phyloP scores from a whole-genome alignment of 306 rosid genomes.

The Mimosa pudica region DNA sequence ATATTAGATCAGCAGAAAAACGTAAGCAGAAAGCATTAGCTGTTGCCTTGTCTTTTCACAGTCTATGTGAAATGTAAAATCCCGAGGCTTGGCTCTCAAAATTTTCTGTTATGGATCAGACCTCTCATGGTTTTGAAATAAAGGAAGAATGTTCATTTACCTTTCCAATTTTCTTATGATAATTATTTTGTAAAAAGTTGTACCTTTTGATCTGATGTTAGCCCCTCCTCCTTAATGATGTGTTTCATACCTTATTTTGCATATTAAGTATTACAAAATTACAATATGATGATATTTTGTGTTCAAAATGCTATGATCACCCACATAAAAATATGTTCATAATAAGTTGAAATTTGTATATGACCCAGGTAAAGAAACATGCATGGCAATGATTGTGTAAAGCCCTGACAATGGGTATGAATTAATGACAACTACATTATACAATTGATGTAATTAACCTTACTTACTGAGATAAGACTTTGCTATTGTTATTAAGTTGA shows the following conservation, averaged over 20 bases:
- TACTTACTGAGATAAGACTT: too few relatives aligned
- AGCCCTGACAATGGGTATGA: too few relatives aligned
- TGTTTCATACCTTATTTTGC: neutral
- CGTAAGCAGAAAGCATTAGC: neutral
- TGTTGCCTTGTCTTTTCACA: neutral
- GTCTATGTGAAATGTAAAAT: neutral
- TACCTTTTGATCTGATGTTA: neutral
- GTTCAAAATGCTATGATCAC: neutral
- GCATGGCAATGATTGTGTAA: too few relatives aligned
- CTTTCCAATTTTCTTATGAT: neutral
- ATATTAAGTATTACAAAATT: too few relatives aligned
- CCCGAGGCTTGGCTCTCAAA: too few relatives aligned
- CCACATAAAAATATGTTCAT: neutral
- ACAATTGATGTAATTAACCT: too few relatives aligned
- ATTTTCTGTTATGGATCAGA: too few relatives aligned
- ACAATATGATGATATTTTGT: too few relatives aligned
- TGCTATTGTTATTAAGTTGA: neutral
- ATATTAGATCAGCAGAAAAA: slow-evolving; percentile 21
- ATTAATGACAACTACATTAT: too few relatives aligned
- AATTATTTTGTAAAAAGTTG: neutral
- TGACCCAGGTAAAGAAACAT: too few relatives aligned
- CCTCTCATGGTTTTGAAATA: neutral
- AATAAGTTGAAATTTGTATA: neutral
- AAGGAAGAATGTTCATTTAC: slow-evolving; percentile 25
- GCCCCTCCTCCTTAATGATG: neutral